Evolutionary conservation across 352 stramenopile species (phyloP).

Genomic region (Phytophthora sp.): DNA sequence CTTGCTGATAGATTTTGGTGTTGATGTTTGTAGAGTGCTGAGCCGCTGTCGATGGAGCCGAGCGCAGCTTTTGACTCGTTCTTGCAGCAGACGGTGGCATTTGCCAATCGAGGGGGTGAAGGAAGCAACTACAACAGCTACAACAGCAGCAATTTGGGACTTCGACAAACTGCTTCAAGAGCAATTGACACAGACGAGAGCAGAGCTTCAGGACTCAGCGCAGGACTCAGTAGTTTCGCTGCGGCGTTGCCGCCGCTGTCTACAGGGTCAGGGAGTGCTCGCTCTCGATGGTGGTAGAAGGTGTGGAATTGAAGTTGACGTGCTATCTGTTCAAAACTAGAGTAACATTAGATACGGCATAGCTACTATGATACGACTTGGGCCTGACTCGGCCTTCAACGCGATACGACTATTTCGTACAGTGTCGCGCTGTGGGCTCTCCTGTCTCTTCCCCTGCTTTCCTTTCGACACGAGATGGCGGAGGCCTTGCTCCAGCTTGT

Average conservation of each 20-base stretch:
- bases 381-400: slow-evolving; percentile 6
- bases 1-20: background rate
- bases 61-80: slow-evolving; percentile 61
- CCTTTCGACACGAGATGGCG: background rate
- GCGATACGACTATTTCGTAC: background rate
- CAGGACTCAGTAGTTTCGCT: slow-evolving; percentile 11
- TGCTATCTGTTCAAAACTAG: slow-evolving; percentile 25
- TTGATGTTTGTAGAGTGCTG: slow-evolving; percentile 48
- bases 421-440: slow-evolving; percentile 1
- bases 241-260: slow-evolving; percentile 28
- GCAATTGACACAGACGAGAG: slow-evolving; percentile 22
- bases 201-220: slow-evolving; percentile 6
- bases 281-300: slow-evolving; percentile 45
- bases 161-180: slow-evolving; percentile 58
- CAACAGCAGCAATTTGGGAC: slow-evolving; percentile 33
- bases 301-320: background rate
- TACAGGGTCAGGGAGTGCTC: slow-evolving; percentile 21
- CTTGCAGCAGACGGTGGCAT: slow-evolving; percentile 64
- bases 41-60: slow-evolving; percentile 60
- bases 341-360: slow-evolving; percentile 41
- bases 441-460: background rate
- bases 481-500: background rate
- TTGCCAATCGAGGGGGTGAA: slow-evolving; percentile 47
- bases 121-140: slow-evolving; percentile 16
- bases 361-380: slow-evolving; percentile 34